These are phyloP conservation scores for Centella asiatica DNA, from an alignment of 129 eudicot species.

Conservation along the genomic window DNA sequence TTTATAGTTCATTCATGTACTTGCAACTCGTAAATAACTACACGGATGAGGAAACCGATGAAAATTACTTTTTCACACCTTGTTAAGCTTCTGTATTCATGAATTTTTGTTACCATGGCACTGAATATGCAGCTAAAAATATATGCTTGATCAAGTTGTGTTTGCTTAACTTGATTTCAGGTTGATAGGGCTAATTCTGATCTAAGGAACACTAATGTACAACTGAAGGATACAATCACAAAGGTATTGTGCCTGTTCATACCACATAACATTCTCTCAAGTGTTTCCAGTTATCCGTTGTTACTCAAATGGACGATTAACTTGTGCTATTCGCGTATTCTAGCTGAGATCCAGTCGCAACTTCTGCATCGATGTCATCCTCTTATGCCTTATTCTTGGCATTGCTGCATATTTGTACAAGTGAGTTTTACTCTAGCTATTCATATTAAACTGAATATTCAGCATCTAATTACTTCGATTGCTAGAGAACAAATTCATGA, in stretches of 20 bases:
- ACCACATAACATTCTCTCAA: neutral
- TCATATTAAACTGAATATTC: neutral
- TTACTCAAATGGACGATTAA: neutral
- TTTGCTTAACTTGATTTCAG: constrained; percentile 17
- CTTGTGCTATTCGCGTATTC: constrained; percentile 4
- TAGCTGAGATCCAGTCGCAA: constrained; percentile 69
- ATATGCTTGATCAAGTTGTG: neutral
- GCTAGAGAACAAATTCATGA: neutral
- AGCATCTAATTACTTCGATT: neutral
- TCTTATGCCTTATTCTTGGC: constrained; percentile 57
- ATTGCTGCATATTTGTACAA: constrained; percentile 65
- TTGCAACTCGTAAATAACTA: too few species aligned
- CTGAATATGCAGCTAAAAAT: too few species aligned
- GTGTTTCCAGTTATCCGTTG: neutral
- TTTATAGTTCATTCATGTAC: too few species aligned
- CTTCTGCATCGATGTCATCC: constrained; percentile 63
- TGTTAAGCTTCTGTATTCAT: too few species aligned
- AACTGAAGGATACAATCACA: constrained; percentile 38
- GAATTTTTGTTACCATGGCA: too few species aligned
- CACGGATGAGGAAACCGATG: too few species aligned
- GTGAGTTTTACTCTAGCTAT: constrained; percentile 25
- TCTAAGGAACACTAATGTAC: constrained; percentile 33
- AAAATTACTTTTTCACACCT: too few species aligned
- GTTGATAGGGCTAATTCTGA: constrained; percentile 39
- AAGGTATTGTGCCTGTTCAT: constrained; percentile 15